Evolutionary conservation across 371 early-diverging fungal species (phyloP), one percentile per base, ranked within the genome.

Genomic region (Mucor saturninus): DNA sequence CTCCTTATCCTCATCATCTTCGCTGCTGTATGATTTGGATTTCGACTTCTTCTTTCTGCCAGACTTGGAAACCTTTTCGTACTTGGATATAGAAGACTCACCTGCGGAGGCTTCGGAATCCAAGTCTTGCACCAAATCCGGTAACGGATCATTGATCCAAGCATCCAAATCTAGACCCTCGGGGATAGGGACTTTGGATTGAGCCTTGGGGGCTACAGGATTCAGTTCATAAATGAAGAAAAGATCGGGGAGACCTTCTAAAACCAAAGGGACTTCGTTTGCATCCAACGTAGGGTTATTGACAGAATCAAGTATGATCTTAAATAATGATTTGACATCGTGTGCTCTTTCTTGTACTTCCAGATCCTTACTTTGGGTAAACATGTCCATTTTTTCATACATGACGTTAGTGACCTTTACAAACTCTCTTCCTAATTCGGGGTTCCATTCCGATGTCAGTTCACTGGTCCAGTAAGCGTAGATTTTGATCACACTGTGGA

Each of bases 121-220:
- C 39, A 57, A 50, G 37, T 77, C 75, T 45, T 65, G 65, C 7
- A 82, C 80, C 6, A 86, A 74, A 29, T 89, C 90, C 4, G 90
- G 91, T 10, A 89, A 73, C 8, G 89, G 86, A 11, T 87, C 85
- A 56, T 85, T 81, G 56, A 96, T 93, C 89, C 90, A 91, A 9
- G 84, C 66, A 55, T 95, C 95, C 37, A 96, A 69, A 67, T 95
- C 93, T 58, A 97, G 68, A 10, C 89, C 94, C n/a, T 93, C 91
- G 10, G 96, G 96, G 1, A 94, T 73, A 21, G 93, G 92, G 0
- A 98, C 94, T 69, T 93, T 93, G 59, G 83, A 83, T 72, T 96
- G 96, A 0, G 97, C 96, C 55, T 90, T 93, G n/a, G 91, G 88
- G 3, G 94, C 93, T 0, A 98, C 96, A 1, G 97, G 97, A 61